phyloP scores from a whole-genome alignment of 768 basidiomycete species.

The Rhizopogon sp. region DNA sequence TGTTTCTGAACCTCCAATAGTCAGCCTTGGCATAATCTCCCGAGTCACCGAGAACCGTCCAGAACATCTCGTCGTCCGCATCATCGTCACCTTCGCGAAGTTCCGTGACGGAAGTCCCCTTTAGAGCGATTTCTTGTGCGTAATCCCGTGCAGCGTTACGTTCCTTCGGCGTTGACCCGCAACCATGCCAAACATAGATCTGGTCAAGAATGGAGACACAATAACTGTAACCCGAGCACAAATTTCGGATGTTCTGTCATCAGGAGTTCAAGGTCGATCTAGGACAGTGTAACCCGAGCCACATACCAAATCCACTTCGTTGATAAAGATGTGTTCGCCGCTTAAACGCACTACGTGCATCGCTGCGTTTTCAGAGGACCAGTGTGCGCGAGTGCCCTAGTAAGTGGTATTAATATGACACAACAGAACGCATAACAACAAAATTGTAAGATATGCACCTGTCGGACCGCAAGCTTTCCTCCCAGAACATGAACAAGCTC shows the following conservation, averaged over 20 bases:
- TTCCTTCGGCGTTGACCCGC: slow-evolving; percentile 58
- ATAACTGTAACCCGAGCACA: slow-evolving; percentile 85
- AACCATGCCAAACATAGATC: slow-evolving; percentile 79
- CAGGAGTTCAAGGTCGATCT: slow-evolving; percentile 3
- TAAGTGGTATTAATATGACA: slow-evolving; percentile 3
- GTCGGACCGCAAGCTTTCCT: slow-evolving; percentile 66
- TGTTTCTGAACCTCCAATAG: slow-evolving; percentile 74
- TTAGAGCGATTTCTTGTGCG: slow-evolving; percentile 40
- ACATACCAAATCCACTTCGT: slow-evolving; percentile 67
- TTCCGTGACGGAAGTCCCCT: slow-evolving; percentile 41
- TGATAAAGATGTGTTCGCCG: slow-evolving; percentile 51
- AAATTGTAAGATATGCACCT: slow-evolving; percentile 26
- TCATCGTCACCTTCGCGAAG: slow-evolving; percentile 63
- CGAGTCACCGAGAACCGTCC: slow-evolving; percentile 79
- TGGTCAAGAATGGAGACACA: slow-evolving; percentile 67
- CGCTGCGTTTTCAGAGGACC: slow-evolving; percentile 75
- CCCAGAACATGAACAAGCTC: slow-evolving; percentile 63
- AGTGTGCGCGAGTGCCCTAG: slow-evolving; percentile 67
- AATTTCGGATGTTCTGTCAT: slow-evolving; percentile 51
- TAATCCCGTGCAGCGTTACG: slow-evolving; percentile 60
- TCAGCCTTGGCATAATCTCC: slow-evolving; percentile 68
- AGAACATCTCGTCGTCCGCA: slow-evolving; percentile 71
- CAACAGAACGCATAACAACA: neutral
- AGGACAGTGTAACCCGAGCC: neutral
- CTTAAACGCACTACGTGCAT: slow-evolving; percentile 69